These are phyloP conservation scores for Cucurbita argyrosperma DNA, from an alignment of 306 rosid species.

Conservation along the genomic window DNA sequence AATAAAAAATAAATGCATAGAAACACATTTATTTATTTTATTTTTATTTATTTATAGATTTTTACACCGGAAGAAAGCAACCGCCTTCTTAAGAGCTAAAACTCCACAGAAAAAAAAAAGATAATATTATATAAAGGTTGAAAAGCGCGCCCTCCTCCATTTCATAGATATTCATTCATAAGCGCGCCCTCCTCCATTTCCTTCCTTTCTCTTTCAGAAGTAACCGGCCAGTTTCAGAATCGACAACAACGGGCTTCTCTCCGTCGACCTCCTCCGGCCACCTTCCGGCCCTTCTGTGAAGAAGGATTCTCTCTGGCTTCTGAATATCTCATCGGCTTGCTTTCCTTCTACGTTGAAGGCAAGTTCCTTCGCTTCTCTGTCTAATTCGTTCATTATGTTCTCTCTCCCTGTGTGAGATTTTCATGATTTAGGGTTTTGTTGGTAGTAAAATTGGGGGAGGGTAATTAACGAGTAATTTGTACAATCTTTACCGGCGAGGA, in stretches of 20 bases:
- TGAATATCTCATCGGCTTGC: conserved; percentile 14
- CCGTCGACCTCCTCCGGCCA: neutral
- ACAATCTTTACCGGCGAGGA: conserved; percentile 14
- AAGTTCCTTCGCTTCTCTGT: conserved; percentile 10
- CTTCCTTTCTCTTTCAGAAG: neutral
- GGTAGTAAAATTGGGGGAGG: neutral
- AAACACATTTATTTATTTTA: neutral
- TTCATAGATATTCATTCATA: neutral
- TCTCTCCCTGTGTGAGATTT: conserved; percentile 11
- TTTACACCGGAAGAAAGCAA: neutral
- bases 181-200: neutral
- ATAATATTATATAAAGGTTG: neutral
- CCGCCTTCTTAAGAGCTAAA: neutral
- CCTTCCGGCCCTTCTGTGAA: conserved; percentile 17
- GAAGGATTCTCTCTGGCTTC: conserved; percentile 14
- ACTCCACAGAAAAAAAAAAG: neutral
- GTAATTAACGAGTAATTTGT: too few species aligned
- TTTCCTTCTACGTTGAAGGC: conserved; percentile 13
- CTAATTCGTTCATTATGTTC: conserved; percentile 22
- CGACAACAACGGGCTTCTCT: neutral
- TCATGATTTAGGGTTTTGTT: neutral
- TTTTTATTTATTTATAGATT: neutral
- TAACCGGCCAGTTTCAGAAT: neutral
- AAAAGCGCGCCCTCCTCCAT: neutral
- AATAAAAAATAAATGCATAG: too few species aligned